Base-by-base conservation (phyloP, 2,329 filamentous ascomycete species). In the Pseudogymnoascus sp. region DNA sequence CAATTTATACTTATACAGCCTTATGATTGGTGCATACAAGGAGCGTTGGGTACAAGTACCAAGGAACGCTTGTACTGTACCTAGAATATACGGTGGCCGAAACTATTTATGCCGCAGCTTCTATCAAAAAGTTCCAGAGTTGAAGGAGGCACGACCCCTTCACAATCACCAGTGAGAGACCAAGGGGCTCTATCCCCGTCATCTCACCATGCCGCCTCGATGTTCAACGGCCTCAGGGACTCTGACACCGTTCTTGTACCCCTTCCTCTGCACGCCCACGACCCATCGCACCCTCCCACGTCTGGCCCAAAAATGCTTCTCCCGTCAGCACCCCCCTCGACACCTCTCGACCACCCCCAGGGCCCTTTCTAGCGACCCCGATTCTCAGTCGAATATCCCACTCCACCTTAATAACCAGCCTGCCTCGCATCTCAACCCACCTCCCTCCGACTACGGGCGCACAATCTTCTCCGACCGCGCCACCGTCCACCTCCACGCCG, bases 381-480 rank as follows among this genome's bases (percentile, higher is more conserved):
- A 33, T 27, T n/a, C 27, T 5, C 60, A 33, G 21, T 15, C 60
- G 2, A 59, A n/a, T 29, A 25, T 60, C 15, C 40, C 59, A 60
- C 21, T 42, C 4, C 59, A 60, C 21, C 59, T 33, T 21, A 48
- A 60, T 25, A 60, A 42, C 21, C 40, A 65, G 40, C 65, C 67
- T 0, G 67, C 66, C 13, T 75, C 84, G 4, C 87, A 87, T 65
- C 82, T 97, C 18, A 89, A 96, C 72, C 93, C 93, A 2, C 72
- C 83, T 0, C 91, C 92, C 0, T 87, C 91, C 70, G 91, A 96
- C 74, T 97, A 95, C 75, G 83, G 89, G 13, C 80, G 87, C 33
- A 85, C 90, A 3, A 88, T 87, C 48, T 99, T 99, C 71, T 87
- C 90, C 62, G 94, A 99, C 76, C 88, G 90, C 72, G 92, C 92